Base-by-base conservation (phyloP, 2,329 filamentous ascomycete genomes). In the Phaeoacremonium minimum region DNA sequence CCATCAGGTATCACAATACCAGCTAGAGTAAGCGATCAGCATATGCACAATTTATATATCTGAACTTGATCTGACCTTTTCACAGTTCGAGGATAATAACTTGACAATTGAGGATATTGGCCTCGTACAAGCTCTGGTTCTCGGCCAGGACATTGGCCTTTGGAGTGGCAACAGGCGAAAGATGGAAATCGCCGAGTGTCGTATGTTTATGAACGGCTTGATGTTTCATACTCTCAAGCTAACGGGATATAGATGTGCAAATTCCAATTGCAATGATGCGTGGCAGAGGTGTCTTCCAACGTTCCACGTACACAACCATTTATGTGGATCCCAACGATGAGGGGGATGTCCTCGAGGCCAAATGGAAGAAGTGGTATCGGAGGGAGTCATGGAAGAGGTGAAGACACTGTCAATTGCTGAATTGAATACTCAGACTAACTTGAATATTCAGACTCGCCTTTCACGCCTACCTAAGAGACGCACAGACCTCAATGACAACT, bases 361-460 rank as follows among this genome's bases (percentile, higher is more conserved):
- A 85, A 47, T 87, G 83, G 83, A 67, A 61, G 37, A 57, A 60
- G 16, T 87, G 83, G 83, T 68, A 75, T 12, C 66, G 76, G 32
- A 64, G 75, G 41, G 83, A 87, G 50, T 79, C 76, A 4, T 84
- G 77, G 61, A 84, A 85, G 52, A 71, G 81, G 61, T 74, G n/a
- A 18, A 12, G 5, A 6, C 12, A 14, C 6, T 15, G 13, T 3
- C 5, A 6, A 8, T 2, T 19, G 19, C 11, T 11, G 4, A 31
- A 11, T 4, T 19, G 13, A 12, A 18, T 14, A 22, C 33, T 32
- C 33, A 37, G 28, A 35, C 22, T 36, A 11, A 44, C 28, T 11
- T 9, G n/a, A n/a, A n/a, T 15, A 32, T 17, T 33, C 29, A 73
- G 74, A 22, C 71, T 88, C 3, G 75, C 77, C 4, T 80, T 83